Evolutionary conservation across 78 protist genomes (phyloP).

Genomic region (Guillardia theta): DNA sequence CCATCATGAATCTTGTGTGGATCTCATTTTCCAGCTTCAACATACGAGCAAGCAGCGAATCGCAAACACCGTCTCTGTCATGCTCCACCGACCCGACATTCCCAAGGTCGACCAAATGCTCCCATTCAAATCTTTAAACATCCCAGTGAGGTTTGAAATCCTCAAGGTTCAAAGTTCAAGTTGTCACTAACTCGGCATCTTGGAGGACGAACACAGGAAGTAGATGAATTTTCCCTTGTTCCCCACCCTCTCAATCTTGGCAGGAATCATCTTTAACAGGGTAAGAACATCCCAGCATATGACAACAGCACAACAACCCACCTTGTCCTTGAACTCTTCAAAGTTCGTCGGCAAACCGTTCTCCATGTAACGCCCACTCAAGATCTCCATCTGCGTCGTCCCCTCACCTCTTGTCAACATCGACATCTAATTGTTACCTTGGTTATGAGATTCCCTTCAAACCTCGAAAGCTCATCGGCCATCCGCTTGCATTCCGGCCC

Average conservation of each 20-base stretch:
- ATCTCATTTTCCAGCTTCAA: neutral
- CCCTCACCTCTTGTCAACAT: no score
- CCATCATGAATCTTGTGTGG: no score
- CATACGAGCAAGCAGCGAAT: neutral
- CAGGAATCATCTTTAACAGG: neutral
- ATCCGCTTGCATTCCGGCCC: neutral
- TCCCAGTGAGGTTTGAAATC: no score
- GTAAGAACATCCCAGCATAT: no score
- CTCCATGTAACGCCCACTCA: constrained; percentile 7
- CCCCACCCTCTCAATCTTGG: neutral
- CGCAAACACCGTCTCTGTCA: neutral
- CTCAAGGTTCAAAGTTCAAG: no score
- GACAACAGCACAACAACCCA: no score
- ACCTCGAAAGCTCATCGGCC: neutral
- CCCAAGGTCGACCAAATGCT: constrained; percentile 18
- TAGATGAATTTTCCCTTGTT: constrained; percentile 1
- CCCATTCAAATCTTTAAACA: no score
- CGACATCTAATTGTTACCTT: no score
- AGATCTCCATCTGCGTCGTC: no score
- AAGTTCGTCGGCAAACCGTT: neutral
- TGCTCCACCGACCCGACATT: neutral
- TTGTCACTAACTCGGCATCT: no score
- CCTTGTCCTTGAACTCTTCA: neutral
- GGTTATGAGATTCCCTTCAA: no score
- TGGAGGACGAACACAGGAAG: neutral